phyloP scores from a whole-genome alignment of 2,329 filamentous ascomycete genomes.

The Penicillium sp. region DNA sequence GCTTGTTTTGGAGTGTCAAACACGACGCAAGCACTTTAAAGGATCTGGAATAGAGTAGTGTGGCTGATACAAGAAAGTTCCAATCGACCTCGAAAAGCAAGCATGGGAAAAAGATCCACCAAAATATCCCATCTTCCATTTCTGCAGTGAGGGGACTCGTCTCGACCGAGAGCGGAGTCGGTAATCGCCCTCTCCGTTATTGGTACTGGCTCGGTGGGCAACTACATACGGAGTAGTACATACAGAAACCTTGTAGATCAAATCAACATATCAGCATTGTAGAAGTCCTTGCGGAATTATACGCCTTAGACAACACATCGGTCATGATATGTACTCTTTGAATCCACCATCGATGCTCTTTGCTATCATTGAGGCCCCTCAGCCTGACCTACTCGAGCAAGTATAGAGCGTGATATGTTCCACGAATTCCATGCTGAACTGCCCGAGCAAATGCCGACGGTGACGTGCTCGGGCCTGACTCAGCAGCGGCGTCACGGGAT shows the following conservation, averaged over 20 bases:
- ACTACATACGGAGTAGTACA: neutral
- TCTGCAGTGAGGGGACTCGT: neutral
- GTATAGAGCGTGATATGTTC: too few species aligned
- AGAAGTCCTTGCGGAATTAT: too few species aligned
- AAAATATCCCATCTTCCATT: neutral
- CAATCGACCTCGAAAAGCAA: neutral
- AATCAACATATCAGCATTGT: too few species aligned
- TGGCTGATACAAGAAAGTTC: neutral
- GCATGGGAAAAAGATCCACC: neutral
- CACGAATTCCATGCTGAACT: neutral
- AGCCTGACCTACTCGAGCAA: too few species aligned
- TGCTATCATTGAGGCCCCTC: too few species aligned
- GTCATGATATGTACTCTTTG: too few species aligned
- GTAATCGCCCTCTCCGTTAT: slow-evolving; percentile 21
- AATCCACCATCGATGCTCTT: too few species aligned
- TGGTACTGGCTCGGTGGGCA: slow-evolving; percentile 13
- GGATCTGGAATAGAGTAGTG: too few species aligned
- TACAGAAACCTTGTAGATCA: neutral
- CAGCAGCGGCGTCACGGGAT: slow-evolving; percentile 30
- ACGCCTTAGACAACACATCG: too few species aligned
- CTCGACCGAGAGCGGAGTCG: slow-evolving; percentile 14
- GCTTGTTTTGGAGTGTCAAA: neutral
- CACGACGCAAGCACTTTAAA: neutral
- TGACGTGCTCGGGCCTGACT: slow-evolving; percentile 32
- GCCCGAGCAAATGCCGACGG: slow-evolving; percentile 27